These are phyloP conservation scores for Viridothelium virens DNA, from an alignment of 495 filamentous ascomycete species.

Conservation along the genomic window DNA sequence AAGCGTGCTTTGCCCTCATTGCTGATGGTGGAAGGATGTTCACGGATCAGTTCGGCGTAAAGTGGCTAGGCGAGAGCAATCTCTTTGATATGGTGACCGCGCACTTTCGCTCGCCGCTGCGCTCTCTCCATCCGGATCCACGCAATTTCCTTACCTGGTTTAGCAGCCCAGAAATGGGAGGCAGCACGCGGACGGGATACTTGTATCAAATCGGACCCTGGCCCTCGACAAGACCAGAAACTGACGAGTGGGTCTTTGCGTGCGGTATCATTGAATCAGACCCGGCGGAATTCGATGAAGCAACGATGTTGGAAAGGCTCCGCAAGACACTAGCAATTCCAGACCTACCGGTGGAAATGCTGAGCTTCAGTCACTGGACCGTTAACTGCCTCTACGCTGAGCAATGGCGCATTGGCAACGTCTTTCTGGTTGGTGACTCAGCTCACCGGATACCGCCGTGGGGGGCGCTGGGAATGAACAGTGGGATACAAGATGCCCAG, in stretches of 20 bases:
- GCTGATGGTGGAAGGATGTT: slow-evolving; percentile 17
- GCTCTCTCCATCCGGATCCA: slow-evolving; percentile 4
- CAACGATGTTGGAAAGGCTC: slow-evolving; percentile 10
- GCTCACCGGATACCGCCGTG: slow-evolving; percentile 11
- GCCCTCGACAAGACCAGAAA: slow-evolving; percentile 10
- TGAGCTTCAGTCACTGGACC: slow-evolving; percentile 18
- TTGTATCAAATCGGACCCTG: slow-evolving; percentile 25
- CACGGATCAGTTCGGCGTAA: slow-evolving; percentile 11
- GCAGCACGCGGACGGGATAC: slow-evolving; percentile 23
- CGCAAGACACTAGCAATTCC: slow-evolving; percentile 12
- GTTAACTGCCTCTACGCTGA: slow-evolving; percentile 13
- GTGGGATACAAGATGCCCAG: slow-evolving; percentile 15
- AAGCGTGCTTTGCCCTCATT: slow-evolving; percentile 8
- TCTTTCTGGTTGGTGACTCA: slow-evolving; percentile 16
- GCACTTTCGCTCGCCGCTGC: slow-evolving; percentile 20
- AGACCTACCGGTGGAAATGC: slow-evolving; percentile 15
- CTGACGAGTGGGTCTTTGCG: slow-evolving; percentile 15
- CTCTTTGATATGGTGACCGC: slow-evolving; percentile 27
- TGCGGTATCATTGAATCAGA: slow-evolving; percentile 15
- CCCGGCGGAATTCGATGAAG: slow-evolving; percentile 8
- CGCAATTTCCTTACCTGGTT: slow-evolving; percentile 14
- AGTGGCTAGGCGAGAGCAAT: slow-evolving; percentile 22
- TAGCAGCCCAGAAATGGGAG: slow-evolving; percentile 19
- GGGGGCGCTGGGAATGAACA: slow-evolving; percentile 16
- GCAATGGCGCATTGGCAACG: slow-evolving; percentile 8